Conservation (phyloP, 805 yeast species). For the Candida chilensis region DNA sequence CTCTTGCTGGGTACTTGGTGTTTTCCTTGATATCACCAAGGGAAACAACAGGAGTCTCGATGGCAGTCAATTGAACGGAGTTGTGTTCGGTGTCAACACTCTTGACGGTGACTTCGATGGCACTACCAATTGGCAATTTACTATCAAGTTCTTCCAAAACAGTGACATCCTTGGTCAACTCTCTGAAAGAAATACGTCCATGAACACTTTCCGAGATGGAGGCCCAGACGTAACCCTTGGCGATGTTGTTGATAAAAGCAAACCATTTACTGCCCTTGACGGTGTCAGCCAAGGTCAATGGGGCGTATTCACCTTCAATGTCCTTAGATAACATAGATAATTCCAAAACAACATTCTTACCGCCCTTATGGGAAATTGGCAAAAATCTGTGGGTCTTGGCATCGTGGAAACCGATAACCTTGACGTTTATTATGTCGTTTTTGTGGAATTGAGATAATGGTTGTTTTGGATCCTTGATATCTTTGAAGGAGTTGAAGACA, state of each 20-base stretch:
- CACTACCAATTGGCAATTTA: constrained; percentile 66
- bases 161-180: constrained; percentile 47
- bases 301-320: constrained; percentile 15
- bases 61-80: constrained; percentile 38
- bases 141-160: constrained; percentile 39
- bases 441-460: constrained; percentile 53
- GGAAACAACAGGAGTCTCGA: constrained; percentile 29
- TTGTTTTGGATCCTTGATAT: constrained; percentile 44
- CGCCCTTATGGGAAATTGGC: constrained; percentile 52
- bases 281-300: constrained; percentile 29
- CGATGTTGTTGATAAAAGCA: constrained; percentile 59
- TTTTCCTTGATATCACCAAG: constrained; percentile 47
- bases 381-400: constrained; percentile 56
- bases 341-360: constrained; percentile 53
- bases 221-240: constrained; percentile 56
- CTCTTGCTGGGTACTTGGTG: constrained; percentile 48
- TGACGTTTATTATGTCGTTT: constrained; percentile 52
- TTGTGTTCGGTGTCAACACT: constrained; percentile 46
- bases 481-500: constrained; percentile 42
- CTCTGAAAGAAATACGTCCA: constrained; percentile 60
- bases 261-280: constrained; percentile 39
- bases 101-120: constrained; percentile 48
- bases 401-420: constrained; percentile 72
- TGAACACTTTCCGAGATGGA: constrained; percentile 58
- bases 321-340: constrained; percentile 44